Percentiles rank a stretch among this genome's conserved stretches.
Conservation (phyloP, 768 basidiomycete species). For the Hemileccinum impolitum region DNA sequence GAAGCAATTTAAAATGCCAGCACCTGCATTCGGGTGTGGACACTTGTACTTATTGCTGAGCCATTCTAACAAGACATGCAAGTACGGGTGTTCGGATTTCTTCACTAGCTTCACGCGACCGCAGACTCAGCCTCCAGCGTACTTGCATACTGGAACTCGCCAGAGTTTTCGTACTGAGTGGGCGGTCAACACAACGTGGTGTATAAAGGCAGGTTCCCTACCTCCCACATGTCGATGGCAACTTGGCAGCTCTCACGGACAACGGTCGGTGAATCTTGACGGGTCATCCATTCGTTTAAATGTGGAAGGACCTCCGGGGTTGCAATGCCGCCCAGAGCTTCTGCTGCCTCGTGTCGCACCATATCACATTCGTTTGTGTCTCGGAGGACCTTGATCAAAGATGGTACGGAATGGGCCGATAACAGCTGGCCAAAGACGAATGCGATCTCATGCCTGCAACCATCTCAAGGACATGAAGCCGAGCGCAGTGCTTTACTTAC, state of each 20-base stretch:
- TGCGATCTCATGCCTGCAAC: slow-evolving; percentile 90
- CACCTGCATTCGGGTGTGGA: too few relatives aligned
- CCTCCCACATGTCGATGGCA: slow-evolving; percentile 98
- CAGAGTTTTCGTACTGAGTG: slow-evolving; percentile 72
- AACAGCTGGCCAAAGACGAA: slow-evolving; percentile 97
- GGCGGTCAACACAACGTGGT: background rate
- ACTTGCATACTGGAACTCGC: slow-evolving; percentile 76
- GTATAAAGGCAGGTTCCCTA: slow-evolving; percentile 30
- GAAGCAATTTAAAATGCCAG: too few relatives aligned
- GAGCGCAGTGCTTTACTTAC: slow-evolving; percentile 42
- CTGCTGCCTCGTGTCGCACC: slow-evolving; percentile 98
- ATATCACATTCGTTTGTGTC: slow-evolving; percentile 80
- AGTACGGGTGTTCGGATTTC: background rate
- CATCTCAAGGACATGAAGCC: background rate
- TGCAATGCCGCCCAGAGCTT: slow-evolving; percentile 96
- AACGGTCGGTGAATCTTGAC: slow-evolving; percentile 78
- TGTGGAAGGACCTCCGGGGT: slow-evolving; percentile 88
- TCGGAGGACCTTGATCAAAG: slow-evolving; percentile 75
- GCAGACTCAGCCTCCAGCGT: slow-evolving; percentile 34
- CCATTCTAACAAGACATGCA: background rate
- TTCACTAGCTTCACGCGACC: slow-evolving; percentile 10
- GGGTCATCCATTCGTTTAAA: slow-evolving; percentile 78
- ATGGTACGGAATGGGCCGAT: slow-evolving; percentile 83
- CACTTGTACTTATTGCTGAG: too few relatives aligned
- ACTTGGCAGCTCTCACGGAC: slow-evolving; percentile 96